phyloP scores from a whole-genome alignment of 176 grass and related monocot species.

The Lolium rigidum region DNA sequence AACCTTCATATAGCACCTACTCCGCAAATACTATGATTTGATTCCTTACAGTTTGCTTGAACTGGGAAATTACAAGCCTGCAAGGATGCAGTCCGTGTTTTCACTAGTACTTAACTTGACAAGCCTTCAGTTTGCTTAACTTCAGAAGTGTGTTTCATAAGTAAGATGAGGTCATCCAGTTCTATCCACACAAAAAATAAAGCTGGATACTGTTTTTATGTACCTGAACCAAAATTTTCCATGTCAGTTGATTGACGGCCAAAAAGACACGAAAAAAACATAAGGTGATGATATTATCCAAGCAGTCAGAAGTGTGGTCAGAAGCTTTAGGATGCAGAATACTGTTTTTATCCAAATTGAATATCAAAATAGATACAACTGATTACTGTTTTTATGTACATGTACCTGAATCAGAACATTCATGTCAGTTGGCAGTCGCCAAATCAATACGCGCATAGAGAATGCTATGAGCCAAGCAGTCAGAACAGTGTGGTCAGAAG shows the following conservation, averaged over 20 bases:
- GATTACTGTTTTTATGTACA: no score
- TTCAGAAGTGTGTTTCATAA: background rate
- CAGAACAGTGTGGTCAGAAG: background rate
- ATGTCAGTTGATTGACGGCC: background rate
- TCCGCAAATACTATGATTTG: no score
- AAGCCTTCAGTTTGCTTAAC: background rate
- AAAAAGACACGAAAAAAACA: background rate
- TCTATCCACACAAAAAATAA: no score
- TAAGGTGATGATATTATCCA: background rate
- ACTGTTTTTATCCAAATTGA: no score
- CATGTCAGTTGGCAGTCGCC: no score
- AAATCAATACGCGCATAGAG: no score
- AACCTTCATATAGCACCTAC: no score
- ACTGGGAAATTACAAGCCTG: background rate
- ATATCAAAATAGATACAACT: no score
- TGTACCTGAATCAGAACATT: no score
- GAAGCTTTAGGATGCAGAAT: background rate
- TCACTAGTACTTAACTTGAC: background rate
- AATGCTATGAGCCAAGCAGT: background rate
- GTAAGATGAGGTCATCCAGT: no score
- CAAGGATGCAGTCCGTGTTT: background rate
- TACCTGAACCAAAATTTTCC: background rate
- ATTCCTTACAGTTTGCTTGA: no score
- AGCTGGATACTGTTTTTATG: background rate
- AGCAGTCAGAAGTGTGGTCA: background rate